These are phyloP conservation scores for Nannochloropsis granulata DNA, from an alignment of 108 stramenopile genomes.

Conservation along the genomic window DNA sequence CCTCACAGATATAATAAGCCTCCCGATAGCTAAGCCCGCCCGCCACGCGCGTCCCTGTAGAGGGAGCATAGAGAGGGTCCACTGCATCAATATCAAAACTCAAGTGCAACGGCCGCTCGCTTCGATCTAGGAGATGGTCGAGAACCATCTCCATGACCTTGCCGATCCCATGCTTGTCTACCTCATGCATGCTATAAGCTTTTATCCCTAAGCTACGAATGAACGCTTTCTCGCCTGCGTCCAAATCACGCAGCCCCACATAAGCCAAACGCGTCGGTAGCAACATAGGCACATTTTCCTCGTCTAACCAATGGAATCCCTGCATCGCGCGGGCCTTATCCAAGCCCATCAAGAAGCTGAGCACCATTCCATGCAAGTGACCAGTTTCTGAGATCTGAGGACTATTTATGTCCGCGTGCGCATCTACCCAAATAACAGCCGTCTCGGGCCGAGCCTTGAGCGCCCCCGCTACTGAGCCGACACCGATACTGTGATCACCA, in stretches of 20 bases:
- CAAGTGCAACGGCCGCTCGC: constrained; percentile 27
- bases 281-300: constrained; percentile 26
- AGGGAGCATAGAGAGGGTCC: constrained; percentile 87
- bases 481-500: constrained; percentile 93
- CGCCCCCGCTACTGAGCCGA: constrained; percentile 77
- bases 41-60: constrained; percentile 89
- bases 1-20: constrained; percentile 88
- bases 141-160: constrained; percentile 55
- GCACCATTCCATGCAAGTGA: constrained; percentile 99
- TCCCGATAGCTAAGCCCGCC: constrained; percentile 96
- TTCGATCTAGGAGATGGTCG: constrained; percentile 57
- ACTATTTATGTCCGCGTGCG: constrained; percentile 97
- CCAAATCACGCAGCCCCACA: constrained; percentile 90
- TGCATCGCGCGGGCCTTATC: constrained; percentile 58
- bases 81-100: constrained; percentile 94
- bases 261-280: constrained; percentile 60
- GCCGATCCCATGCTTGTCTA: constrained; percentile 85
- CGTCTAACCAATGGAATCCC: constrained; percentile 69
- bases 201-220: constrained; percentile 62
- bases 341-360: constrained; percentile 73
- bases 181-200: constrained; percentile 84
- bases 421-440: constrained; percentile 97
- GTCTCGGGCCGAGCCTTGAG: constrained; percentile 63
- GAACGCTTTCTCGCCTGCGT: constrained; percentile 60
- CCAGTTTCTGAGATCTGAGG: constrained; percentile 70